Evolutionary conservation across 1,284 basidiomycete genomes (phyloP).

Genomic region (Malassezia equina): DNA sequence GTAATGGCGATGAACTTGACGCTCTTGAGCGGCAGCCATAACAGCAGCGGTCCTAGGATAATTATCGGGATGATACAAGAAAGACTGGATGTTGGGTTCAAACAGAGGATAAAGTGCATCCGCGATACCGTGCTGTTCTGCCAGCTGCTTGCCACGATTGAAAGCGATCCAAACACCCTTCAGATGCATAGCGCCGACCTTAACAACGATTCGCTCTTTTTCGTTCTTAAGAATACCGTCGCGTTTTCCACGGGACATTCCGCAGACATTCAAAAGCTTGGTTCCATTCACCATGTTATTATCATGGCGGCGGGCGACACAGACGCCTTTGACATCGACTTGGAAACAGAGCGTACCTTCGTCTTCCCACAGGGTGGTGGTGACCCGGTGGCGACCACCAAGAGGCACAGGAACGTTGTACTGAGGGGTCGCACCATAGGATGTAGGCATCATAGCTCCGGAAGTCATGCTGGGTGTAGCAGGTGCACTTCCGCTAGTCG

Average conservation of each 20-base stretch:
- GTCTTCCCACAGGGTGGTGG: conserved; percentile 47
- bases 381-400: conserved; percentile 43
- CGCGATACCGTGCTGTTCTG: conserved; percentile 44
- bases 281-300: conserved; percentile 49
- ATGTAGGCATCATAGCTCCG: conserved; percentile 14
- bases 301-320: conserved; percentile 45
- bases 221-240: conserved; percentile 48
- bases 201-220: conserved; percentile 48
- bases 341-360: conserved; percentile 48
- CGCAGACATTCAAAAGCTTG: conserved; percentile 46
- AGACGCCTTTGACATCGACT: conserved; percentile 45
- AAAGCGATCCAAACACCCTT: conserved; percentile 49
- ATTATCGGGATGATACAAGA: conserved; percentile 47
- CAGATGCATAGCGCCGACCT: conserved; percentile 47
- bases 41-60: conserved; percentile 45
- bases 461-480: conserved; percentile 5
- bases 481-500: not conserved
- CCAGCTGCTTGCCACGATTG: conserved; percentile 42
- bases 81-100: conserved; percentile 47
- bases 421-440: conserved; percentile 36
- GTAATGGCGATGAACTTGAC: conserved; percentile 34
- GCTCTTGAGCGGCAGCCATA: conserved; percentile 45
- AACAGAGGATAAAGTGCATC: conserved; percentile 47
- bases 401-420: conserved; percentile 41
- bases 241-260: conserved; percentile 47